phyloP scores from a whole-genome alignment of 2,329 filamentous ascomycete species.

The Dactylellina leptospora region DNA sequence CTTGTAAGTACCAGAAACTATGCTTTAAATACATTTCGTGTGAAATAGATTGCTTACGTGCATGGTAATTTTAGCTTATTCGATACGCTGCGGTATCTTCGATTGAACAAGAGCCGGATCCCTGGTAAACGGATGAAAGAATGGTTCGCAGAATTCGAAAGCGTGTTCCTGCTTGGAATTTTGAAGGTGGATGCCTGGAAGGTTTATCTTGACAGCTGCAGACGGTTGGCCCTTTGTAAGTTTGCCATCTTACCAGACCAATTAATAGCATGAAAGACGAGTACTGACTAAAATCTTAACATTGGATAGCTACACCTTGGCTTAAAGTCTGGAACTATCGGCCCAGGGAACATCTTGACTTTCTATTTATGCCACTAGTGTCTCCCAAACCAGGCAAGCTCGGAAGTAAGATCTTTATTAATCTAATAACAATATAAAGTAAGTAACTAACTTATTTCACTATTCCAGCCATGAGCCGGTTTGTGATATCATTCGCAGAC shows the following conservation, averaged over 20 bases:
- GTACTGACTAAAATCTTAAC: not conserved
- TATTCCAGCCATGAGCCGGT: conserved; percentile 50
- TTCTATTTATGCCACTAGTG: conserved; percentile 41
- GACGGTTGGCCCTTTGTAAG: conserved; percentile 27
- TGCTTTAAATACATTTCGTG: no score
- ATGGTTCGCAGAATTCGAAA: conserved; percentile 47
- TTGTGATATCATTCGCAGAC: conserved; percentile 46
- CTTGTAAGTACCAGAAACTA: conserved; percentile 31
- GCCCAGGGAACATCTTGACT: conserved; percentile 43
- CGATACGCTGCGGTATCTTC: conserved; percentile 43
- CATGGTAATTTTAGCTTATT: no score
- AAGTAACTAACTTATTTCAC: not conserved
- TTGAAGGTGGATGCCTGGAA: conserved; percentile 43
- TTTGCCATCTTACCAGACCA: not conserved
- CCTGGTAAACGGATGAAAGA: conserved; percentile 32
- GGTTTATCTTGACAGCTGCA: conserved; percentile 40
- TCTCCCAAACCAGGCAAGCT: conserved; percentile 21
- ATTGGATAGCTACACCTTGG: conserved; percentile 32
- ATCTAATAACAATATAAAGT: not conserved
- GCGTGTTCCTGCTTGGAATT: conserved; percentile 32
- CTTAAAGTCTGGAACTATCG: conserved; percentile 49
- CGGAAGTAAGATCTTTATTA: conserved; percentile 25
- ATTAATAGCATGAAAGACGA: not conserved
- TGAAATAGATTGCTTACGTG: no score
- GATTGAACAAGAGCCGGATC: conserved; percentile 15